Evolutionary conservation across 192 early-diverging fungal species (phyloP), one percentile per base, ranked within the genome.

Genomic region (Gonapodya prolifera): DNA sequence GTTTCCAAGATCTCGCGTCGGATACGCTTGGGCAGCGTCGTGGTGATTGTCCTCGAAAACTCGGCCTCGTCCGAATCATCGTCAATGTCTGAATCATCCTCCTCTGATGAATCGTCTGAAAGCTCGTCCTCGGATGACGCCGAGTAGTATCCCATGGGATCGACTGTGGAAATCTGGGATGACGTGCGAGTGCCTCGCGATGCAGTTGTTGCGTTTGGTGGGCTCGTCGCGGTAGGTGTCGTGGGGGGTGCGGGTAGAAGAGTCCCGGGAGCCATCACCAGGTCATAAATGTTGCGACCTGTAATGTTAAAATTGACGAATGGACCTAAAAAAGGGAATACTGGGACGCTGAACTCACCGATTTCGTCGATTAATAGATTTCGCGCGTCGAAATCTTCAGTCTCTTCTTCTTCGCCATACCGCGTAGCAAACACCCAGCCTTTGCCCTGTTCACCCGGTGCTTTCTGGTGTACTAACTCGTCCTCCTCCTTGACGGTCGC

Each of bases 1-100:
- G 94, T 95, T 70, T 85, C 85, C 0, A 83, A 78, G 32, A 93
- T 87, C 85, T 92, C 95, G 30, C 86, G 84, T 74, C 90, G 88
- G 84, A 92, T 90, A 35, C 91, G 89, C 61, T 34, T 34, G 30
- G 69, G 28, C 78, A 83, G 73, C 45, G 34, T 36, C 75, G 76
- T 83, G 35, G 34, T 81, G 77, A 23, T 77, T 34, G 17, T 76
- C 77, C 1, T 69, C 33, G 18, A n/a, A 13, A 0, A 18, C 34
- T 35, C 77, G 18, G 13, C 2, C 33, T 35, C 35, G 61, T 70
- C 45, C 17, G 30, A 77, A 73, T 73, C 35, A 34, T 35, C 78
- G 33, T 81, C 80, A 0, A 30, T 30, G 18, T 81, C 80, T 0
- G 76, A 33, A 35, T 81, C 81, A 70, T 33, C 35, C 61, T 75